Evolutionary conservation across 164 flowering plant genomes (phyloP).

Genomic region (Cinnamomum micranthum): DNA sequence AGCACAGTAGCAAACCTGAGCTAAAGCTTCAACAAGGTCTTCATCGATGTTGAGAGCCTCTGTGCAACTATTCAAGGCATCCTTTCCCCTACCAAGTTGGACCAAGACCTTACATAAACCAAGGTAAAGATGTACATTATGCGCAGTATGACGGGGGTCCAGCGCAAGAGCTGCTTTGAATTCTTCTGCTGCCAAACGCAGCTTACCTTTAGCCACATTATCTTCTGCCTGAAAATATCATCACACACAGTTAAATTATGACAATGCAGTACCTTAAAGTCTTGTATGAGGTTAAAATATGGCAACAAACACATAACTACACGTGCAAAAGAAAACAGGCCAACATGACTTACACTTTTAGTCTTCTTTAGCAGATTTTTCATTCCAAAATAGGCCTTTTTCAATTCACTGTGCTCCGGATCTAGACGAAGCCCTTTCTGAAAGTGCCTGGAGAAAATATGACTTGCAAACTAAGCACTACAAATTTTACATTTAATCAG

Average conservation of each 20-base stretch:
- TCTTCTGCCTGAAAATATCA: constrained; percentile 78
- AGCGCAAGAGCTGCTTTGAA: constrained; percentile 76
- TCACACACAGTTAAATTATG: background rate
- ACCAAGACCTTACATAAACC: constrained; percentile 85
- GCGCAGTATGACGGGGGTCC: constrained; percentile 76
- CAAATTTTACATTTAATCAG: background rate
- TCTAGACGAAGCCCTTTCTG: constrained; percentile 95
- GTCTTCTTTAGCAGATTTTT: constrained; percentile 90
- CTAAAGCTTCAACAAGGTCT: constrained; percentile 84
- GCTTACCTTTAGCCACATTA: constrained; percentile 78
- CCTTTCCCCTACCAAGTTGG: constrained; percentile 94
- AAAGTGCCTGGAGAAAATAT: constrained; percentile 57
- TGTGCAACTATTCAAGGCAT: constrained; percentile 72
- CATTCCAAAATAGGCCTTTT: constrained; percentile 94
- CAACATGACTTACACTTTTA: constrained; percentile 66
- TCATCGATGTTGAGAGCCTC: constrained; percentile 79
- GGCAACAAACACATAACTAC: background rate
- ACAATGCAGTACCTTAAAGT: background rate
- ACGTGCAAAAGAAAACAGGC: background rate
- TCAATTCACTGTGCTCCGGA: constrained; percentile 90
- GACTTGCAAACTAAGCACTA: too few relatives aligned
- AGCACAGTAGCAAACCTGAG: constrained; percentile 48
- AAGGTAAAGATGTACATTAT: constrained; percentile 89
- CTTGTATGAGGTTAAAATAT: background rate
- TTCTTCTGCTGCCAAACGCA: constrained; percentile 86